Evolutionary conservation across 1,284 basidiomycete genomes (phyloP), one percentile per base, ranked within the genome.

Genomic region (Sanguinoderma infundibulare): DNA sequence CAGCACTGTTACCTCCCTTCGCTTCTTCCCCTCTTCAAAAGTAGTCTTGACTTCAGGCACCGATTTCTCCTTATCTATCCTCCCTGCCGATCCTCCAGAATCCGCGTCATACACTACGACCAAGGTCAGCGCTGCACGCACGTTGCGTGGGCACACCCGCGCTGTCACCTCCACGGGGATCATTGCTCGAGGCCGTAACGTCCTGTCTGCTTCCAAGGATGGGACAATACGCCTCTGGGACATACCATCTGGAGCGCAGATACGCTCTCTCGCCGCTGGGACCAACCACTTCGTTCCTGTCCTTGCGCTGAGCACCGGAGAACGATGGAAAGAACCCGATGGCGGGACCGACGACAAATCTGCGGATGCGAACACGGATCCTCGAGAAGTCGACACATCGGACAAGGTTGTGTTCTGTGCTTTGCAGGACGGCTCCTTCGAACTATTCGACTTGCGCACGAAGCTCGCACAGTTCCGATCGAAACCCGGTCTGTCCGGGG

Each of bases 191-290:
- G 90, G 92, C 0, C 80, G 84, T 32, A 87, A 87, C 65, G 75
- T 95, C 14, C 69, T 95, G 1, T 87, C 84, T 3, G 73, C 78
- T 0, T 83, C 85, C 5, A 82, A 85, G 58, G 93, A 95, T 70
- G 85, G 87, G 2, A 89, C 87, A 0, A 72, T 94, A 22, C 81
- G 89, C 30, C 76, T 92, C 4, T 96, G 92, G 92, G 90, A 94
- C 67, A 86, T 94, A 3, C 79, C 84, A 3, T 78, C 79, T 5
- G 85, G 81, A 12, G 73, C 74, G 35, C 81, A 84, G 69, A 81
- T 85, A 46, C 74, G 79, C 65, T 74, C 77, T 12, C 61, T 83
- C n/a, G 62, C 69, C 5, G 70, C 78, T 46, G 74, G 72, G 5
- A 68, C 70, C n/a, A 71, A 72, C 20, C 66, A 70, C 55, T 78